Percentiles rank a stretch among this genome's conserved stretches.
These are phyloP conservation scores for Plasmodiophora brassicae DNA, from an alignment of 208 protist species.

Conservation along the genomic window DNA sequence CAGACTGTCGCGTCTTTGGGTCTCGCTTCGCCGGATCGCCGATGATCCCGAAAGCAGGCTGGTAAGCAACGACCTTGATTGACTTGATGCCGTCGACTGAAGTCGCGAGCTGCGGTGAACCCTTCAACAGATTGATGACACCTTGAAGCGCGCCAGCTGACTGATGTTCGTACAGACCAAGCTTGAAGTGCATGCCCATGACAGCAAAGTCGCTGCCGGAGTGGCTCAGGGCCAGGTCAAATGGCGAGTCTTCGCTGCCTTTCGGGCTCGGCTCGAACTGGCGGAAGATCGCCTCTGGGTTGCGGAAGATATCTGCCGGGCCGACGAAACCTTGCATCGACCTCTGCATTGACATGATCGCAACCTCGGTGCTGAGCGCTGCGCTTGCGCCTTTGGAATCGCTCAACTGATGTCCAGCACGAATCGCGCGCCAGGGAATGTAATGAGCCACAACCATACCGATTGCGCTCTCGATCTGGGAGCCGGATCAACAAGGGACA, in stretches of 20 bases:
- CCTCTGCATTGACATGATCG: conserved; percentile 21
- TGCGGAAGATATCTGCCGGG: conserved; percentile 34
- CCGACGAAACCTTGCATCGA: conserved; percentile 39
- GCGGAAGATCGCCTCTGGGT: conserved; percentile 41
- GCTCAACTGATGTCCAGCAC: conserved; percentile 42
- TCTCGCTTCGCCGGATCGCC: conserved; percentile 36
- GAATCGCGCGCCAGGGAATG: conserved; percentile 42
- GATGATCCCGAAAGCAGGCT: conserved; percentile 43
- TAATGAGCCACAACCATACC: conserved; percentile 42
- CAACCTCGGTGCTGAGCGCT: conserved; percentile 38
- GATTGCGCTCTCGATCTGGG: conserved; percentile 24
- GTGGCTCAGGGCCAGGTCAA: conserved; percentile 39
- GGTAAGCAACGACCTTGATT: conserved; percentile 35
- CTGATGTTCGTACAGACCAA: conserved; percentile 42
- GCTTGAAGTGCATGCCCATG: conserved; percentile 45
- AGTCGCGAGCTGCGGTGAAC: not conserved
- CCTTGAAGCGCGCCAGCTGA: conserved; percentile 35
- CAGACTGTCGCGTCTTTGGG: conserved; percentile 34
- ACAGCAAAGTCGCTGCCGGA: conserved; percentile 39
- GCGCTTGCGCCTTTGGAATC: conserved; percentile 40
- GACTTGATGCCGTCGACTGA: conserved; percentile 18
- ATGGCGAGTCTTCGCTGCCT: conserved; percentile 34
- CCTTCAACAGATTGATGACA: conserved; percentile 9
- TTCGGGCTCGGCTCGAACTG: conserved; percentile 36
- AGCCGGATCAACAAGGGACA: not conserved